These are phyloP conservation scores for Nannizziopsis arthrosporioides DNA, from an alignment of 2,329 filamentous ascomycete genomes.

Conservation along the genomic window DNA sequence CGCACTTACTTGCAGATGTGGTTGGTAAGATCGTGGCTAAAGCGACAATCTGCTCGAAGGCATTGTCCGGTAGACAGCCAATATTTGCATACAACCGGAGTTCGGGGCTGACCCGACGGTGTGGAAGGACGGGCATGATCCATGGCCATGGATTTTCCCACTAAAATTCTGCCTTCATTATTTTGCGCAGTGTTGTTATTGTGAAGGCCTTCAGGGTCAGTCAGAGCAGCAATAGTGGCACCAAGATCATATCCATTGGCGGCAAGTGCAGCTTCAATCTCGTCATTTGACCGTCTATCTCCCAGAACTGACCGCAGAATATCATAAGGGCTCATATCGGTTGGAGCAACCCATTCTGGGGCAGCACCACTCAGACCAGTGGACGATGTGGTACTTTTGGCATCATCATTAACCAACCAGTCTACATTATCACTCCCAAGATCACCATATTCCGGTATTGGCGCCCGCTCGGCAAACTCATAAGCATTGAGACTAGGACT, in stretches of 20 bases:
- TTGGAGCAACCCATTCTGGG: constrained; percentile 66
- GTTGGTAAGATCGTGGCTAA: constrained; percentile 89
- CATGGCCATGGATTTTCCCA: constrained; percentile 80
- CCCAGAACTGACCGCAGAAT: constrained; percentile 92
- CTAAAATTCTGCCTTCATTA: constrained; percentile 56
- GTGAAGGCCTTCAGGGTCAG: constrained; percentile 56
- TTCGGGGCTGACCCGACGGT: constrained; percentile 64
- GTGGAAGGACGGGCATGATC: constrained; percentile 61
- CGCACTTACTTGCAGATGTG: constrained; percentile 89
- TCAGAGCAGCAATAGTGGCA: constrained; percentile 78
- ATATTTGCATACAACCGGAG: constrained; percentile 90
- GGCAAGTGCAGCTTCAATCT: constrained; percentile 84
- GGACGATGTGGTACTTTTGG: constrained; percentile 67
- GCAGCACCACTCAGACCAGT: constrained; percentile 67
- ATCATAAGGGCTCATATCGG: constrained; percentile 95
- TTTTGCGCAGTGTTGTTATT: constrained; percentile 38
- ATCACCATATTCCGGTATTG: constrained; percentile 77
- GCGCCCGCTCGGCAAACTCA: constrained; percentile 77
- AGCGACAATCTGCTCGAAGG: constrained; percentile 86
- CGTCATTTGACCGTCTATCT: constrained; percentile 78
- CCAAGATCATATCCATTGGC: constrained; percentile 86
- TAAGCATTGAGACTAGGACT: constrained; percentile 91
- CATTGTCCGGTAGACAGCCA: constrained; percentile 94
- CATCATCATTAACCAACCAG: constrained; percentile 86
- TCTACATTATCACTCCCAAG: constrained; percentile 90